Percentiles rank a stretch among this genome's conserved stretches.
Conservation (phyloP, 257 asterid species). For the Solanum lignicaule region DNA sequence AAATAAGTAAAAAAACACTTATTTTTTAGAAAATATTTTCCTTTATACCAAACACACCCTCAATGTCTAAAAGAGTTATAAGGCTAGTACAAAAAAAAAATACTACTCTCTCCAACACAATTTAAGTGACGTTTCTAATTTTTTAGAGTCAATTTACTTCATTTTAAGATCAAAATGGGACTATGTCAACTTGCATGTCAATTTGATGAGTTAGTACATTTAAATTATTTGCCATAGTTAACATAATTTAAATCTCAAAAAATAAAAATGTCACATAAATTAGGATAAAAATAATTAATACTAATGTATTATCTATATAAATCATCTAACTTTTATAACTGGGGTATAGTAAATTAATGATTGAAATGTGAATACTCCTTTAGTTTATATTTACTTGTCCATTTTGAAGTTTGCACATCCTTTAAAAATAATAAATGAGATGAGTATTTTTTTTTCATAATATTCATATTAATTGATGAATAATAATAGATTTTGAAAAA, state of each 20-base stretch:
- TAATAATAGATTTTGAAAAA: too few species aligned
- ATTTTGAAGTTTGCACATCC: not conserved
- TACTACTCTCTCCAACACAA: not conserved
- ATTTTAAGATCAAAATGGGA: not conserved
- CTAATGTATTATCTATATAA: not conserved
- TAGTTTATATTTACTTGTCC: not conserved
- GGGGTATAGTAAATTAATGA: not conserved
- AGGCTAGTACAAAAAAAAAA: not conserved
- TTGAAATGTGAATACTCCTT: not conserved
- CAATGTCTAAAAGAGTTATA: not conserved
- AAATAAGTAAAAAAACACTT: not conserved
- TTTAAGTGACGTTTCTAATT: not conserved
- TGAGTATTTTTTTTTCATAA: too few species aligned
- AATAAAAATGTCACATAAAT: not conserved
- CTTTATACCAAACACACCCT: not conserved
- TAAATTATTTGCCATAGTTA: not conserved
- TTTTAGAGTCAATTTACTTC: not conserved
- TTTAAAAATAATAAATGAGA: too few species aligned
- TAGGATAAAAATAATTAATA: not conserved
- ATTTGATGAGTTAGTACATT: not conserved
- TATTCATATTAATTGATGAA: too few species aligned
- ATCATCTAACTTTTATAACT: not conserved
- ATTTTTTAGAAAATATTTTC: not conserved
- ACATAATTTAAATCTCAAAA: not conserved
- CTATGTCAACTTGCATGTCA: not conserved